Evolutionary conservation across 2,329 filamentous ascomycete species (phyloP), one percentile per base, ranked within the genome.

Genomic region (Neopestalotiopsis sp.): DNA sequence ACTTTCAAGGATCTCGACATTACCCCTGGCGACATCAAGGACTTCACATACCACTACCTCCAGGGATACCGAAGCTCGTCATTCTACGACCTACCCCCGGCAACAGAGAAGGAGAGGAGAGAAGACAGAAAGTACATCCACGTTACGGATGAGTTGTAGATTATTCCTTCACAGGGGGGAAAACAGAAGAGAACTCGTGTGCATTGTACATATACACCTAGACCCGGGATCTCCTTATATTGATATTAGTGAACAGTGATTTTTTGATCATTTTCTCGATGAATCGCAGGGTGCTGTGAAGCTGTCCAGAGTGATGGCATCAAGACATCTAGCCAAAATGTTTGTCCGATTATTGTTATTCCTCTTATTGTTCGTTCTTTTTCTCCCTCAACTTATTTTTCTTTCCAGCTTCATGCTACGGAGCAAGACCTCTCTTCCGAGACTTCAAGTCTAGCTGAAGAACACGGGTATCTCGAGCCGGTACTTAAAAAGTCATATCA

Each of bases 71-170:
- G 96, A 79, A 95, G 93, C 83, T 89, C 92, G 69, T 89, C 91
- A 76, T 96, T 91, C 88, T 97, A 97, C 82, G 95, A 99, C 79
- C 87, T 98, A 74, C 96, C 96, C 65, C 95, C 96, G 63, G 91
- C 95, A 77, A 98, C 95, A 42, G 95, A 98, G 84, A 93, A 92
- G 82, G 96, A 99, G 87, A 96, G 91, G 88, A 88, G 89, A 76
- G 95, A 98, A 82, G 95, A 98, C 83, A 96, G 91, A 89, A 96
- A 98, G 87, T 99, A 97, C 81, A 85, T 98, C 81, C 96, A 99
- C 81, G 95, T 99, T 71, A 85, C 94, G 78, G 94, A 97, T 80
- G 92, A 96, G 81, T 89, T 94, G 86, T 96, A 91, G 84, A 81
- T 67, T 49, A 69, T 30, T 28, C 69, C 66, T 69, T 69, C 49